Base-by-base conservation (phyloP, 805 yeast genomes). In the Kuraishia ogatae region DNA sequence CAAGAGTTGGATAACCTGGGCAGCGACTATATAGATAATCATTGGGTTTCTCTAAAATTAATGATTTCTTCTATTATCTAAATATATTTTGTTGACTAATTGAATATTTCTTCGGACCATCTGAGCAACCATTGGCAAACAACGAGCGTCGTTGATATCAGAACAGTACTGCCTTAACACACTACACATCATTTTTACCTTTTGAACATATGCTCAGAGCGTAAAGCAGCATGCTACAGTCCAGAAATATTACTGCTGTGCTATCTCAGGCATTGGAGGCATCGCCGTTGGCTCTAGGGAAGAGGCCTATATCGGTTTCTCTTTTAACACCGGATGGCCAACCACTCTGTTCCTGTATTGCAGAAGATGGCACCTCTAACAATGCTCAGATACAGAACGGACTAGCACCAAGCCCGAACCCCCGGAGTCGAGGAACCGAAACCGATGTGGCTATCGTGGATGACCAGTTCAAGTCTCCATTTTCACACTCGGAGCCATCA, bases 231-330 rank as follows among this genome's bases (percentile, higher is more conserved):
- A 69, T 69, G 73, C 60, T 69, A 22, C 67, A 66, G 48, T 60
- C 71, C 4, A 57, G 61, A 39, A 62, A 64, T 53, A 53, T 69
- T 26, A 58, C 67, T 2, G 52, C 55, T 4, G 58, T 71, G 2
- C 60, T 71, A 29, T 56, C 63, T 4, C 70, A 67, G 57, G 61
- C 61, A 2, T 56, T 70, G 15, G 58, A 56, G 6, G 66, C 71
- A 2, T 58, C 59, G 8, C 64, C 66, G 1, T 50, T 69, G 15
- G 61, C 70, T 1, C 46, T 52, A 11, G 53, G 17, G 1, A 50
- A 61, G 2, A 55, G 56, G 8, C 73, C 75, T 2, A 52, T 63
- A 2, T 63, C 71, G 2, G 60, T 66, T 1, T 66, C 73, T 7
- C 59, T 71, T 3, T 56, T 71, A 2, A 66, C 75, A 2, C 49